These are phyloP conservation scores for Cladosporium sp. DNA, from an alignment of 2,329 filamentous ascomycete species.

Conservation along the genomic window DNA sequence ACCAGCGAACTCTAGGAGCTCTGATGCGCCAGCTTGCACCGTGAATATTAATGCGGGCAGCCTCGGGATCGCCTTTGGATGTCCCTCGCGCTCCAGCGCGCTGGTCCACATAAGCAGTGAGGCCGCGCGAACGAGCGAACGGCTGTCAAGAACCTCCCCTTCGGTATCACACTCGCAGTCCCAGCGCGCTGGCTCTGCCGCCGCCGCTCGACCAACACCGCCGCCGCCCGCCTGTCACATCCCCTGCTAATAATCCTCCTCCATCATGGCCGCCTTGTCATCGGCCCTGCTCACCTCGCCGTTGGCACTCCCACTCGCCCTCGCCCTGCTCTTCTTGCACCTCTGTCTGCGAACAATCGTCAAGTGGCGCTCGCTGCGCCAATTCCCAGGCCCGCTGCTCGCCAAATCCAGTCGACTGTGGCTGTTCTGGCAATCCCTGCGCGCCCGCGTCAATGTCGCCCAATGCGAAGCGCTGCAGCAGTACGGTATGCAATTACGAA, in stretches of 20 bases:
- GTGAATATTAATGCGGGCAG: neutral
- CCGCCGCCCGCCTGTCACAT: neutral
- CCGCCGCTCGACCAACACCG: neutral
- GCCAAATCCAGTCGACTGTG: constrained; percentile 28
- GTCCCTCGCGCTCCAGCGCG: neutral
- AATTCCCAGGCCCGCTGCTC: constrained; percentile 32
- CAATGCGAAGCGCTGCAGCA: constrained; percentile 28
- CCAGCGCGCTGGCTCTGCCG: constrained; percentile 7
- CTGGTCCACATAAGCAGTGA: constrained; percentile 6
- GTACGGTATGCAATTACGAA: constrained; percentile 27
- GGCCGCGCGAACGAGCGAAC: constrained; percentile 6
- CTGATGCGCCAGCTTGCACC: neutral
- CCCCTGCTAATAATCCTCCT: neutral
- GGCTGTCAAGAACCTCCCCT: constrained; percentile 10
- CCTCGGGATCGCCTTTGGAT: neutral
- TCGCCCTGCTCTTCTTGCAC: constrained; percentile 22
- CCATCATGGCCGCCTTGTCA: constrained; percentile 8
- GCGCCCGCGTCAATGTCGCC: constrained; percentile 24
- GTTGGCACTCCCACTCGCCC: constrained; percentile 18
- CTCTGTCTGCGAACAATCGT: constrained; percentile 24
- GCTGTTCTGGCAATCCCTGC: constrained; percentile 33
- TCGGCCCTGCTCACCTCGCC: constrained; percentile 20
- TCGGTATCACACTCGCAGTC: constrained; percentile 7
- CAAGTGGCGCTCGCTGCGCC: constrained; percentile 29
- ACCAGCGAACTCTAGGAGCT: neutral